Conservation (phyloP, 768 basidiomycete genomes). For the Nidularia pulvinata region DNA sequence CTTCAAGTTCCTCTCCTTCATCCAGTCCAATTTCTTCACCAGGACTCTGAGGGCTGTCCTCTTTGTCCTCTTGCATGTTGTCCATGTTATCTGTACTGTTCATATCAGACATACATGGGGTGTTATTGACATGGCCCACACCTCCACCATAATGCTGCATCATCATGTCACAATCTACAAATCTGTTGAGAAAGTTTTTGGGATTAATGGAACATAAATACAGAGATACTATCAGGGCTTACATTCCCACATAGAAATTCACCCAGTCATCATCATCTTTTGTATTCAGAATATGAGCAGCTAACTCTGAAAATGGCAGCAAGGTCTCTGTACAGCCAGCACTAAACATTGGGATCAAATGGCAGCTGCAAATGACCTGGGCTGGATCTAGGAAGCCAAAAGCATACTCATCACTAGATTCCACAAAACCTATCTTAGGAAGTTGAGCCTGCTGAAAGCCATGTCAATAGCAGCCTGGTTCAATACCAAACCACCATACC, state of each 20-base stretch:
- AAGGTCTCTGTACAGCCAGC: constrained; percentile 15
- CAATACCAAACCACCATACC: constrained; percentile 32
- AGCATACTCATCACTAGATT: constrained; percentile 2
- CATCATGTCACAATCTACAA: not conserved
- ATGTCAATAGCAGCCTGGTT: constrained; percentile 10
- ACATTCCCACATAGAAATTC: constrained; percentile 30
- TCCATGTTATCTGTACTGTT: not conserved
- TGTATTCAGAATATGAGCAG: not conserved
- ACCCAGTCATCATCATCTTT: constrained; percentile 15
- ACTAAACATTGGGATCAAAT: constrained; percentile 26
- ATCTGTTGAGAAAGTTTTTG: not conserved
- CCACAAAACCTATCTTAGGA: not conserved
- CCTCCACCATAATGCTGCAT: not conserved
- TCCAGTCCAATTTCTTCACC: too few species aligned
- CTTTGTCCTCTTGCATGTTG: not conserved
- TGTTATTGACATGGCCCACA: not conserved
- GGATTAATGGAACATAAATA: not conserved
- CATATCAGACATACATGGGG: not conserved
- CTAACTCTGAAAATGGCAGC: not conserved
- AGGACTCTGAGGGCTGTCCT: not conserved
- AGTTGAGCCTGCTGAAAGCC: not conserved
- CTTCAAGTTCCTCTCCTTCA: too few species aligned
- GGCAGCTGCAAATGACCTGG: constrained; percentile 17
- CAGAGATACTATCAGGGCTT: not conserved
- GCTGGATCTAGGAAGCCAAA: constrained; percentile 30